These are phyloP conservation scores for Neurospora sp. DNA, from an alignment of 495 filamentous ascomycete species.

Conservation along the genomic window DNA sequence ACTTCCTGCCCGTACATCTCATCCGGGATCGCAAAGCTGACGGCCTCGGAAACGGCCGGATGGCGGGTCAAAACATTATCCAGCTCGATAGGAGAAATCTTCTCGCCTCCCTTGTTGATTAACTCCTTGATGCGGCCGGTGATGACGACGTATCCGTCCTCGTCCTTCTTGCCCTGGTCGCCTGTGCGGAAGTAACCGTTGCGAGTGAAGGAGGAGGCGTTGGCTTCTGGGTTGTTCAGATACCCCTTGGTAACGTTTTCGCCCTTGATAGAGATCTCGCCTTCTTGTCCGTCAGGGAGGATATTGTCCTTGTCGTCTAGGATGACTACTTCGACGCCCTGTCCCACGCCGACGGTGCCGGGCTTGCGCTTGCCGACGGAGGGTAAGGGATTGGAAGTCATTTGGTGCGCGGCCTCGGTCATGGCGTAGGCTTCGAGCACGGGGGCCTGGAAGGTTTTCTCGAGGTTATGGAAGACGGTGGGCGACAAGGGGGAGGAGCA, in stretches of 20 bases:
- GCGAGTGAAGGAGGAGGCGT: conserved; percentile 49
- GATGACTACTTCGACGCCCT: conserved; percentile 72
- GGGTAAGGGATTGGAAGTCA: conserved; percentile 78
- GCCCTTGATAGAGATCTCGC: conserved; percentile 70
- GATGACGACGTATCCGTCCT: conserved; percentile 64
- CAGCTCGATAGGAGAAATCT: conserved; percentile 74
- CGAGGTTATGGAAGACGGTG: conserved; percentile 63
- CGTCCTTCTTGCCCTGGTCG: conserved; percentile 68
- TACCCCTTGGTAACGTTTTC: conserved; percentile 78
- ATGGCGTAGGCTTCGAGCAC: conserved; percentile 87
- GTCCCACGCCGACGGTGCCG: conserved; percentile 67
- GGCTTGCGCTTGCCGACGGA: conserved; percentile 55
- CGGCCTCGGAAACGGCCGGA: conserved; percentile 61
- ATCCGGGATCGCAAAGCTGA: conserved; percentile 68
- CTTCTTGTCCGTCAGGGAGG: conserved; percentile 53
- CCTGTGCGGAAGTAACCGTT: conserved; percentile 74
- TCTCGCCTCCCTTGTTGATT: conserved; percentile 77
- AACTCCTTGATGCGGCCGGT: conserved; percentile 78
- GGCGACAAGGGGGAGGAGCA: conserved; percentile 76
- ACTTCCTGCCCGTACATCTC: conserved; percentile 77
- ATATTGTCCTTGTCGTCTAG: conserved; percentile 54
- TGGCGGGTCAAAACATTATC: conserved; percentile 67
- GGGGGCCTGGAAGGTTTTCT: conserved; percentile 60
- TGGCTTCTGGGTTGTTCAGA: conserved; percentile 67
- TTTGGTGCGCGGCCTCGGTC: conserved; percentile 85